These are phyloP conservation scores for Populus davidiana DNA, from an alignment of 345 rosid genomes.

Conservation along the genomic window DNA sequence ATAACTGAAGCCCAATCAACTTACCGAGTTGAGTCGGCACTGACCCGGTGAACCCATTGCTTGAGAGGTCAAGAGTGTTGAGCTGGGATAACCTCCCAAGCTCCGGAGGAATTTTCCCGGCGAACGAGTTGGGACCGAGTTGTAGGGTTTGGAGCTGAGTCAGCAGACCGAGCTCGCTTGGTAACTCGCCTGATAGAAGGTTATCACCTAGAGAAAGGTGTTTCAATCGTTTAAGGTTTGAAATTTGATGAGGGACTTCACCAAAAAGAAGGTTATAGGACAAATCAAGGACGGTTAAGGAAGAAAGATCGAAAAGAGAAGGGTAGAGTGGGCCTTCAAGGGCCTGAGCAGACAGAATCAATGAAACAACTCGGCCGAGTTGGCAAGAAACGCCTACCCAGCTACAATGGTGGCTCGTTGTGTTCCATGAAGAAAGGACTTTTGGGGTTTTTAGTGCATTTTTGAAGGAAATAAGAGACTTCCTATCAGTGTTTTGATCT, in stretches of 20 bases:
- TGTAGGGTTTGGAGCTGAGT: conserved; percentile 25
- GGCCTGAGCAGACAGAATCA: conserved; percentile 36
- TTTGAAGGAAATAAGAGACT: conserved; percentile 48
- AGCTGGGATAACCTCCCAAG: conserved; percentile 45
- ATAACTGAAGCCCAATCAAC: conserved; percentile 42
- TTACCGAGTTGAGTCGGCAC: conserved; percentile 48
- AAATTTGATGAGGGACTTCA: conserved; percentile 30
- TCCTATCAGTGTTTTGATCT: conserved; percentile 33
- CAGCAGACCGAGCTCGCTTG: conserved; percentile 40
- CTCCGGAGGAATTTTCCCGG: conserved; percentile 56
- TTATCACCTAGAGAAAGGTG: conserved; percentile 38
- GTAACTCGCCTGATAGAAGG: conserved; percentile 44
- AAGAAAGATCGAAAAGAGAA: conserved; percentile 51
- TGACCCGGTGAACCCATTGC: conserved; percentile 50
- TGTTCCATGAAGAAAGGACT: conserved; percentile 62
- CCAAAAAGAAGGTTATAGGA: conserved; percentile 52
- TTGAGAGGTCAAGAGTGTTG: conserved; percentile 59
- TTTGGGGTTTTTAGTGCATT: conserved; percentile 39
- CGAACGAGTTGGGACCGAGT: conserved; percentile 46
- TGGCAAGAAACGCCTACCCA: conserved; percentile 79
- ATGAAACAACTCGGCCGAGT: conserved; percentile 43
- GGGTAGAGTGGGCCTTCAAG: conserved; percentile 46
- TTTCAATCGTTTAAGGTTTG: conserved; percentile 29
- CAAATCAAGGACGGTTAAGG: conserved; percentile 57
- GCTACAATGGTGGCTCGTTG: conserved; percentile 38